These are phyloP conservation scores for Phyllosticta citriasiana DNA, from an alignment of 2,329 filamentous ascomycete genomes.

Conservation along the genomic window DNA sequence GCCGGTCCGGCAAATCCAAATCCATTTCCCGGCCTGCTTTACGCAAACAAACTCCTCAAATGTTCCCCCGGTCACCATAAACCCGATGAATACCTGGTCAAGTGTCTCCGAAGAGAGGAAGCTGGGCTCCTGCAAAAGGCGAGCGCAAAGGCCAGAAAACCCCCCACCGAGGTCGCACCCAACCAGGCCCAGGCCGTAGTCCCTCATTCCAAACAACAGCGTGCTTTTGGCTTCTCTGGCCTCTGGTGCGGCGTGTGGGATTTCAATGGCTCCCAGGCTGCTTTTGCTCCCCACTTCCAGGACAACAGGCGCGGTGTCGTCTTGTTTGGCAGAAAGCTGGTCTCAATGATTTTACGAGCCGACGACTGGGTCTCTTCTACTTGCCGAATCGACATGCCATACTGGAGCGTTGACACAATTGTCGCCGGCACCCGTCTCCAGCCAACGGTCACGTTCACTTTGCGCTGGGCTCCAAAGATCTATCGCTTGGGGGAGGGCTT, in stretches of 20 bases:
- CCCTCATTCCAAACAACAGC: not conserved
- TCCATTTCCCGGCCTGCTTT: not conserved
- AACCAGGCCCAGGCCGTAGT: not conserved
- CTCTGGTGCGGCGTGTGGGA: constrained; percentile 34
- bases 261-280: constrained; percentile 23
- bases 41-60: constrained; percentile 10
- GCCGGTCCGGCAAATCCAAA: constrained; percentile 2
- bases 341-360: constrained; percentile 16
- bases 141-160: constrained; percentile 1
- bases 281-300: constrained; percentile 33
- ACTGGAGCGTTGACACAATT: constrained; percentile 31
- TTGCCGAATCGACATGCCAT: constrained; percentile 32
- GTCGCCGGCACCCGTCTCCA: constrained; percentile 20
- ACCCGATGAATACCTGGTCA: constrained; percentile 19
- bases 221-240: constrained; percentile 17
- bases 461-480: constrained; percentile 31
- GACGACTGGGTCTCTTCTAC: constrained; percentile 14
- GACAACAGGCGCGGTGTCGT: constrained; percentile 32
- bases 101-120: constrained; percentile 18
- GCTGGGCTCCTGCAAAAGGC: not conserved
- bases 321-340: constrained; percentile 25
- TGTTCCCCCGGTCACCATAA: constrained; percentile 16
- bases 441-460: constrained; percentile 28
- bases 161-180: not conserved
- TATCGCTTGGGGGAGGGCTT: constrained; percentile 18